A percentile compares a stretch with the other conserved stretches of the same genome.
These are phyloP conservation scores for Zarea fungicola DNA, from an alignment of 2,329 filamentous ascomycete genomes.

Conservation along the genomic window DNA sequence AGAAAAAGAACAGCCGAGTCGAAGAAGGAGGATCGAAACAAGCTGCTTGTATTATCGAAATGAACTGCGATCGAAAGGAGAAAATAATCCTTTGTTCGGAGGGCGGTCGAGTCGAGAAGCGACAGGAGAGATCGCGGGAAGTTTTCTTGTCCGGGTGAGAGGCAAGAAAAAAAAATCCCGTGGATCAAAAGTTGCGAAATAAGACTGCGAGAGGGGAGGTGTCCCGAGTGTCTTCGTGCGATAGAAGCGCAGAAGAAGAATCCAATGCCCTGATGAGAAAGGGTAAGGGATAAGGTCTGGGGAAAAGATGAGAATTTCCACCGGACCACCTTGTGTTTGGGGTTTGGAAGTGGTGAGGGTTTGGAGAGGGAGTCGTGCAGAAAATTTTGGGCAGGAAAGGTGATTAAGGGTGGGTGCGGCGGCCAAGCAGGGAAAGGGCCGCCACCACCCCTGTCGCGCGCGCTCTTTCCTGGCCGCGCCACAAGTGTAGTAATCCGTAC, in stretches of 20 bases:
- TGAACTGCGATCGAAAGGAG: slow-evolving; percentile 4
- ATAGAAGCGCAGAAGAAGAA: slow-evolving; percentile 10
- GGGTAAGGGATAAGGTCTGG: slow-evolving; percentile 14
- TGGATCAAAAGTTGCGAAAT: neutral
- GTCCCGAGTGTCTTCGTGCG: slow-evolving; percentile 10
- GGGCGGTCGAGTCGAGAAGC: neutral
- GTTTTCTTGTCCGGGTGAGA: slow-evolving; percentile 5
- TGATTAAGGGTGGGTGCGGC: slow-evolving; percentile 5
- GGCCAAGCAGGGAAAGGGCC: neutral
- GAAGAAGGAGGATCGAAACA: no score
- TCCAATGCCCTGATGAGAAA: slow-evolving; percentile 13
- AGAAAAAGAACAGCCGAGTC: slow-evolving; percentile 3
- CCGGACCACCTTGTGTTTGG: slow-evolving; percentile 14
- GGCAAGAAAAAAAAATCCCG: slow-evolving; percentile 12
- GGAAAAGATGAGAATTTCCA: slow-evolving; percentile 9
- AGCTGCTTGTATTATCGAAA: slow-evolving; percentile 4
- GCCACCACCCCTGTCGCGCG: neutral
- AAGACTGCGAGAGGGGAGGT: slow-evolving; percentile 11
- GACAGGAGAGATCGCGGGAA: slow-evolving; percentile 8
- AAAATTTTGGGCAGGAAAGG: slow-evolving; percentile 13
- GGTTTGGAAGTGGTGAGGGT: slow-evolving; percentile 13
- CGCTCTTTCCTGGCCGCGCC: neutral
- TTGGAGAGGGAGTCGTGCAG: slow-evolving; percentile 6
- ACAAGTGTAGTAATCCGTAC: neutral
- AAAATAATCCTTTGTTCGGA: neutral